Evolutionary conservation across 2,329 filamentous ascomycete genomes (phyloP), one percentile per base, ranked within the genome.

Genomic region (Xylogone sp.): DNA sequence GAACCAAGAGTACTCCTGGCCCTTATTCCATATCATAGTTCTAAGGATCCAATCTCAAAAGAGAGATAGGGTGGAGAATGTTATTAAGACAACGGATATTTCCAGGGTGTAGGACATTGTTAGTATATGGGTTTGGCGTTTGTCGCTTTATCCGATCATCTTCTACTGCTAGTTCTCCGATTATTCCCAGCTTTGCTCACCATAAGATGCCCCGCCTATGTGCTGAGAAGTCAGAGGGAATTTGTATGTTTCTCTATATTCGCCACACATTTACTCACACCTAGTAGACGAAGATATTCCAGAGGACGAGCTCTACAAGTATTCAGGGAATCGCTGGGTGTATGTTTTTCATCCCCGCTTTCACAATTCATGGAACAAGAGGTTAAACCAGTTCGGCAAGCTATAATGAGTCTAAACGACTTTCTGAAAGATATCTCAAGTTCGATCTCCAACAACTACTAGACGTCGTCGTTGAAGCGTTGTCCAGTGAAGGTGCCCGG

Each of bases 261-360:
- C 20, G 12, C 8, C 34, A 48, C 21, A 44, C 29, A 44, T 29
- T 29, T 45, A 7, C 43, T 48, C 39, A 44, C 16, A 21, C 39
- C 42, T 34, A 43, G 20, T 48, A 49, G 51, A 24, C 9, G 51
- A 46, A 43, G 22, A 42, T 43, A 49, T 53, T 34, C 34, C 42
- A 2, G 51, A 53, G 45, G 43, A 20, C 10, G 47, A 49, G 7
- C 24, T 53, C 39, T 49, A 49, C 18, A 49, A 19, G 42, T 49
- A 53, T 34, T 49, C 51, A 16, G 49, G 46, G 42, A 43, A 53
- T 46, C 51, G 51, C 51, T 53, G 51, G 51, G 42, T 46, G 46
- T 53, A 13, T 29, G 46, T 53, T 48, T 24, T 34, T 44, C 22
- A 44, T 39, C 24, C 43, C 42, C 46, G 45, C 22, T 45, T 29